Evolutionary conservation across 495 filamentous ascomycete genomes (phyloP).

Genomic region (Tuber umbilicatum): DNA sequence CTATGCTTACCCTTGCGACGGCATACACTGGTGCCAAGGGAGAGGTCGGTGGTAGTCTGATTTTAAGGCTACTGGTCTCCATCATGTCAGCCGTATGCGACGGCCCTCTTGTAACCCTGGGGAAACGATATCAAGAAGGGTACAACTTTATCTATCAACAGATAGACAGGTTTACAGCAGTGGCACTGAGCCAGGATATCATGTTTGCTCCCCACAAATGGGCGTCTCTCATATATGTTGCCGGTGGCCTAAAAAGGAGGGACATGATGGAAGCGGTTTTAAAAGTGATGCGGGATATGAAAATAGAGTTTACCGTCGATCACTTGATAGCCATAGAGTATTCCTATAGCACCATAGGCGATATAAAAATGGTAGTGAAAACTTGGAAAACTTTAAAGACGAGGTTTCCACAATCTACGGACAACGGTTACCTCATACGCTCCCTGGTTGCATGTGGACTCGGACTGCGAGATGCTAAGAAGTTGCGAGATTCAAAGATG

Average conservation of each 20-base stretch:
- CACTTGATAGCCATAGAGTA: not conserved
- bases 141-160: not conserved
- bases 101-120: not conserved
- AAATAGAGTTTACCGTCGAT: not conserved
- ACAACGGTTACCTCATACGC: not conserved
- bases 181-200: not conserved
- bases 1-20: not conserved
- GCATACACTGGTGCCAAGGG: not conserved
- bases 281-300: not conserved
- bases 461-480: not conserved
- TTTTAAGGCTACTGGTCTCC: not conserved
- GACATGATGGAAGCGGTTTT: not conserved
- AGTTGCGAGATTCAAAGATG: not conserved
- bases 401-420: not conserved
- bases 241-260: not conserved
- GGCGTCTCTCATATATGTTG: not conserved
- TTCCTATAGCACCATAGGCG: not conserved
- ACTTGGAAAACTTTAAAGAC: not conserved
- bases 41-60: not conserved
- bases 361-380: constrained; percentile 1
- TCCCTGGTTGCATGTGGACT: not conserved
- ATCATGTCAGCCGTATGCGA: not conserved
- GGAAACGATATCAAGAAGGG: not conserved
- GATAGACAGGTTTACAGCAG: not conserved
- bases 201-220: not conserved